Base-by-base conservation (phyloP, 176 grass and related monocot genomes). In the Aegilops bicornis region DNA sequence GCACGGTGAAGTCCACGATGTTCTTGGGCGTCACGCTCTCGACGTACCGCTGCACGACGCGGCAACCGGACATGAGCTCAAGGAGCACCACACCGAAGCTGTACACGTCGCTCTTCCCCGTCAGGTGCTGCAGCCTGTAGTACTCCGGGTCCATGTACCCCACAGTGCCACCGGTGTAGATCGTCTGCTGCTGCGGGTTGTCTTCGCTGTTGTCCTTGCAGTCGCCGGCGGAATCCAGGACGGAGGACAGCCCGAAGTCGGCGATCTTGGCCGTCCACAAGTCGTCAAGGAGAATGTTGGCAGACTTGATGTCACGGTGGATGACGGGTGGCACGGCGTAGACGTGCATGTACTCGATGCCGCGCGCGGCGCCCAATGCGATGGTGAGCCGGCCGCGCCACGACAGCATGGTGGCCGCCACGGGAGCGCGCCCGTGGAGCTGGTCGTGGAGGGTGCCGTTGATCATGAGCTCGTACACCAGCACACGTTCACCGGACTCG, bases 71-170 rank as follows among this genome's bases (percentile, higher is more conserved):
- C 3, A 33, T 0, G 32, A 33, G 32, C 32, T 33, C 32, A 3
- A 33, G 3, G 32, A 33, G 32, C 32, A 33, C 32, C 32, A 88
- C 87, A 11, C 80, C 87, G 11, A 84, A 91, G 14, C 58, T 87
- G 17, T 87, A 91, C 6, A 76, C 76, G 17, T 86, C 89, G 14
- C 65, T 83, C 74, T 83, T 84, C 36, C 83, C 79, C 0, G 45
- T 88, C 27, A 88, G 3, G 4, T 33, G 32, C 32, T 5, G 32
- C 32, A 5, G 3, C 3, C 90, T 83, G 92, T 96, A 96, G 89
- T 90, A 99, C 89, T 96, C 97, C 52, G 97, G 97, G 85, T 99
- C 97, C 74, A 96, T 99, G 82, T 96, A 99, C 1, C 97, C 97
- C 2, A 96, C 90, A 2, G 94, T 99, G 25, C 97, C 97, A 2